Percentiles rank a stretch among this genome's conserved stretches.
Evolutionary conservation across 495 filamentous ascomycete genomes (phyloP).

Genomic region (Trichoderma asperelloides): DNA sequence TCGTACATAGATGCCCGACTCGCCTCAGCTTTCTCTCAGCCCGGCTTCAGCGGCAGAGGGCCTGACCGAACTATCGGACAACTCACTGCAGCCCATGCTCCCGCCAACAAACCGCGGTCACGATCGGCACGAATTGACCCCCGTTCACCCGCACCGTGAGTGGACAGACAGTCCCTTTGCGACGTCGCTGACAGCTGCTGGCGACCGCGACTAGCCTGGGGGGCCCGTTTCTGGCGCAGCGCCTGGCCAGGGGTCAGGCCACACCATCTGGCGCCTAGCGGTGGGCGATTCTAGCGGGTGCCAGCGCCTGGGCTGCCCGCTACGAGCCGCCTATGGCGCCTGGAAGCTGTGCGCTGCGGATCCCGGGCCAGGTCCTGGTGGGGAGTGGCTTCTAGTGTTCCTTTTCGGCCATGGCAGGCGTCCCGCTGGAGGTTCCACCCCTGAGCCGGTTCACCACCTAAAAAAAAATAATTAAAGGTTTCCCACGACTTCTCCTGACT

Average conservation of each 20-base stretch:
- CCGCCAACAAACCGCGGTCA: conserved; percentile 1
- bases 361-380: not conserved
- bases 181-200: conserved; percentile 2
- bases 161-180: not conserved
- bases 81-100: not conserved
- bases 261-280: not conserved
- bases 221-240: not conserved
- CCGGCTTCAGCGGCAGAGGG: not conserved
- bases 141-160: not conserved
- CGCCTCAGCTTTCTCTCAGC: not conserved
- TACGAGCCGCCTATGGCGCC: conserved; percentile 1
- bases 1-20: not conserved
- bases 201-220: conserved; percentile 5
- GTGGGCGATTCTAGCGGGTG: conserved; percentile 1
- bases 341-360: not conserved
- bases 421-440: conserved; percentile 9
- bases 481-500: conserved; percentile 6
- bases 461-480: conserved; percentile 8
- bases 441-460: conserved; percentile 9
- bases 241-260: not conserved
- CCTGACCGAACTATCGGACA: conserved; percentile 3
- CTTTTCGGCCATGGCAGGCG: not conserved
- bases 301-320: conserved; percentile 5
- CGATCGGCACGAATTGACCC: not conserved
- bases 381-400: not conserved